A percentile compares a stretch with the other conserved stretches of the same genome.
phyloP scores from a whole-genome alignment of 2,329 filamentous ascomycete species.

The Calycina marina region DNA sequence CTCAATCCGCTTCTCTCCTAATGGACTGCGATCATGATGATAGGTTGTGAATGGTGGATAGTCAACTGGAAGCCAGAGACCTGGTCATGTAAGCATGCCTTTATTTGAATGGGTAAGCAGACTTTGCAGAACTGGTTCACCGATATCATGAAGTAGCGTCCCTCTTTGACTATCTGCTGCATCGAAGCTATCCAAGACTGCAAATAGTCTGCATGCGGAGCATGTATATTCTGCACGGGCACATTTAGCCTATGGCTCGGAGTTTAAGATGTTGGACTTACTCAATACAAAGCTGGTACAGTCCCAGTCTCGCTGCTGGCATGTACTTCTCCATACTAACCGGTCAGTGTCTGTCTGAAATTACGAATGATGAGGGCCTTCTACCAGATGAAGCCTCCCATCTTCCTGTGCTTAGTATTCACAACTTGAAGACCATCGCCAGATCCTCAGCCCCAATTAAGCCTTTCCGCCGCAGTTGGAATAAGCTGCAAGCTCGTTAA shows the following conservation, averaged over 20 bases:
- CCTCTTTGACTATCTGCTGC: slow-evolving; percentile 32
- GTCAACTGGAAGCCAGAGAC: slow-evolving; percentile 27
- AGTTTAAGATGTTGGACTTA: slow-evolving; percentile 16
- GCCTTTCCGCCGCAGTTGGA: slow-evolving; percentile 26
- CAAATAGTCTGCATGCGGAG: slow-evolving; percentile 19
- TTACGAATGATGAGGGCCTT: background rate
- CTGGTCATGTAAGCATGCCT: background rate
- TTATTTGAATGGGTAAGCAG: background rate
- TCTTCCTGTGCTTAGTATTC: slow-evolving; percentile 27
- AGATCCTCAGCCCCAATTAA: slow-evolving; percentile 27
- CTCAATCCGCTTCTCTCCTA: slow-evolving; percentile 24
- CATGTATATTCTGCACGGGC: slow-evolving; percentile 19
- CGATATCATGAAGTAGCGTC: slow-evolving; percentile 28
- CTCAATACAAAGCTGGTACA: slow-evolving; percentile 29
- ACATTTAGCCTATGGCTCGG: too few species aligned
- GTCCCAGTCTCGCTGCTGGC: slow-evolving; percentile 27
- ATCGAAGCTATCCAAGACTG: slow-evolving; percentile 26
- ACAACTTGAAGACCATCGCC: slow-evolving; percentile 27
- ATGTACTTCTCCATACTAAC: slow-evolving; percentile 30
- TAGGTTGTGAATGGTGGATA: slow-evolving; percentile 28
- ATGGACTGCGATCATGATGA: slow-evolving; percentile 25
- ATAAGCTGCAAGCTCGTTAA: slow-evolving; percentile 18
- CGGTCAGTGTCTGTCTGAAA: slow-evolving; percentile 1
- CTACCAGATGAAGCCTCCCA: slow-evolving; percentile 28
- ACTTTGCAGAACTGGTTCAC: slow-evolving; percentile 27